phyloP scores from a whole-genome alignment of 2,329 filamentous ascomycete genomes.

The Ophiostoma perfectum region DNA sequence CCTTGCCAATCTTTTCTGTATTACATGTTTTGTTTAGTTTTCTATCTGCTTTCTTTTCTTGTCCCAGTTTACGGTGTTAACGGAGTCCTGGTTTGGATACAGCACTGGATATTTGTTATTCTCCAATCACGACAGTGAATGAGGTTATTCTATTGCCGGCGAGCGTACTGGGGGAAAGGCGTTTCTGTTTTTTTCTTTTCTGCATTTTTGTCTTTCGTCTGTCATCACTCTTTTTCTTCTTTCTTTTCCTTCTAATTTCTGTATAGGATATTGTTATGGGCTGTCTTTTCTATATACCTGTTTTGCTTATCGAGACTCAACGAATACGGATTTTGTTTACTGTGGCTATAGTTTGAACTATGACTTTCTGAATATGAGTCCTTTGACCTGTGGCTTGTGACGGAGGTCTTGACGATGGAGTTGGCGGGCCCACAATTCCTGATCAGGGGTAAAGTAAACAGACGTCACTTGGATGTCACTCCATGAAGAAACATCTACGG shows the following conservation, averaged over 20 bases:
- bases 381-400: background rate
- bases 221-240: background rate
- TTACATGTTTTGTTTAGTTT: background rate
- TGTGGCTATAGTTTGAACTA: too few relatives aligned
- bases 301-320: constrained; percentile 2
- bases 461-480: background rate
- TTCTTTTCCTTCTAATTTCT: background rate
- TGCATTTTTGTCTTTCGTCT: background rate
- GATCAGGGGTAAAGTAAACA: background rate
- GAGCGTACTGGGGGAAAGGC: constrained; percentile 8
- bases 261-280: background rate
- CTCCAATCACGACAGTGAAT: constrained; percentile 8
- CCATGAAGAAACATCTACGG: too few relatives aligned
- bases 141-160: constrained; percentile 4
- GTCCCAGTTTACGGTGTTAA: background rate
- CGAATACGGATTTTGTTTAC: background rate
- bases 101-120: constrained; percentile 5
- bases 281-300: background rate
- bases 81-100: constrained; percentile 7
- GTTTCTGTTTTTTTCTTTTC: background rate
- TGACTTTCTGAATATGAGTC: background rate
- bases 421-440: background rate
- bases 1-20: background rate
- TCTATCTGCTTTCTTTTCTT: background rate
- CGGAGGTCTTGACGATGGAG: background rate